These are phyloP conservation scores for Arthrobotrys sinensis DNA, from an alignment of 2,329 filamentous ascomycete species.

Conservation along the genomic window DNA sequence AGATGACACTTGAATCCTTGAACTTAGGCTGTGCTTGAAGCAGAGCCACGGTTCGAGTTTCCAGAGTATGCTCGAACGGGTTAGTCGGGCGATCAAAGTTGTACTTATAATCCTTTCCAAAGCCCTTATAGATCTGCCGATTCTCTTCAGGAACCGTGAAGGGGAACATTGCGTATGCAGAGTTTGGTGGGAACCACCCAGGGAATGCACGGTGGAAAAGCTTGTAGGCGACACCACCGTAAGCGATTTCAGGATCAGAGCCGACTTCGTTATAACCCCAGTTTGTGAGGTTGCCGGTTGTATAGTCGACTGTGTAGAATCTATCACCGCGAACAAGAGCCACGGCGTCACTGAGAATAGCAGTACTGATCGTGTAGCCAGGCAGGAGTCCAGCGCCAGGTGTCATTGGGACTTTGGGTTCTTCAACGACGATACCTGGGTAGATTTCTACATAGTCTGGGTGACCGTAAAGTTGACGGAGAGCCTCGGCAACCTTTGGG, in stretches of 20 bases:
- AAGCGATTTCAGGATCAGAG: constrained; percentile 67
- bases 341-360: constrained; percentile 75
- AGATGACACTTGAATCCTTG: constrained; percentile 25
- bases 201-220: constrained; percentile 70
- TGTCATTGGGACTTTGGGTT: constrained; percentile 71
- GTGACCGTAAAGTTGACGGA: constrained; percentile 75
- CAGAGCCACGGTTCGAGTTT: constrained; percentile 28
- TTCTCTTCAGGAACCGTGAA: constrained; percentile 70
- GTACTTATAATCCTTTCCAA: constrained; percentile 78
- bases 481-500: constrained; percentile 72
- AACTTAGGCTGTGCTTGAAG: not conserved
- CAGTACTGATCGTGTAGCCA: constrained; percentile 72
- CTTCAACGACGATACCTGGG: constrained; percentile 77
- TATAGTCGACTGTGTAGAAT: constrained; percentile 73
- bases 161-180: constrained; percentile 69
- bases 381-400: constrained; percentile 73
- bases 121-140: constrained; percentile 67
- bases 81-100: constrained; percentile 72
- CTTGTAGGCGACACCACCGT: constrained; percentile 70
- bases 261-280: constrained; percentile 70
- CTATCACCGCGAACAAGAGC: constrained; percentile 74
- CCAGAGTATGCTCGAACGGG: constrained; percentile 28
- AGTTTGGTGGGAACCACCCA: constrained; percentile 69
- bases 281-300: constrained; percentile 68
- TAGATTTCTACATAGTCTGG: constrained; percentile 80